A percentile compares a stretch with the other conserved stretches of the same genome.
Evolutionary conservation across 257 asterid genomes (phyloP).

Genomic region (Nyctanthes arbortristis): DNA sequence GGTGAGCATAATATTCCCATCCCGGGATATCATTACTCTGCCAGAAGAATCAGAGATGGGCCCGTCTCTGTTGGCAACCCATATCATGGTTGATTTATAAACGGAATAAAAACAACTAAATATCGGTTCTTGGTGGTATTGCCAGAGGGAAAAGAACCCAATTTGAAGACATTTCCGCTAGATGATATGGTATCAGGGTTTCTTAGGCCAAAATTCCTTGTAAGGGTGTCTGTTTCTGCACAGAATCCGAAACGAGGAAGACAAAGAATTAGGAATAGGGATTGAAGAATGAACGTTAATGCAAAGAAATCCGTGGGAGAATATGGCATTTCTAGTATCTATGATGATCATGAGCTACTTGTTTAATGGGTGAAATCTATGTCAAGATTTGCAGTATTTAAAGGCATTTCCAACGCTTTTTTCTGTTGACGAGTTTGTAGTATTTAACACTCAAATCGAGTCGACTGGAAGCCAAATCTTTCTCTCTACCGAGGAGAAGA

Average conservation of each 20-base stretch:
- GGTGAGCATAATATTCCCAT: constrained; percentile 34
- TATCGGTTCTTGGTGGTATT: constrained; percentile 11
- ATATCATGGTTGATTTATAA: constrained; percentile 27
- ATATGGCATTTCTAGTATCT: too few species aligned
- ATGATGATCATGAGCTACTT: too few species aligned
- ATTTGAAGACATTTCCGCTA: background rate
- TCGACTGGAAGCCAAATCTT: too few species aligned
- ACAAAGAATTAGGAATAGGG: constrained; percentile 8
- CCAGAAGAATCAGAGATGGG: constrained; percentile 36
- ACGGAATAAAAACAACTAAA: constrained; percentile 35
- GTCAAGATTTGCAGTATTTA: too few species aligned
- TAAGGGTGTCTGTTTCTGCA: constrained; percentile 6
- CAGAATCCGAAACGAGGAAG: background rate
- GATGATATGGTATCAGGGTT: constrained; percentile 1
- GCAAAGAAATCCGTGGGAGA: too few species aligned
- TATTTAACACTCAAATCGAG: too few species aligned
- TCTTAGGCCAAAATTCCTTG: constrained; percentile 7
- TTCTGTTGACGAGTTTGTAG: too few species aligned
- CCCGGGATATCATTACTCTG: constrained; percentile 4
- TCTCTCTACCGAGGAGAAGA: too few species aligned
- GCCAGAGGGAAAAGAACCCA: constrained; percentile 14
- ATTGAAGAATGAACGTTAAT: constrained; percentile 1
- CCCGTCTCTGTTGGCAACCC: constrained; percentile 41
- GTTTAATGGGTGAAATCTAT: too few species aligned
- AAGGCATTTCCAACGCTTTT: too few species aligned